Evolutionary conservation across 176 grass and related monocot genomes (phyloP).

Genomic region (Hordeum vulgare): DNA sequence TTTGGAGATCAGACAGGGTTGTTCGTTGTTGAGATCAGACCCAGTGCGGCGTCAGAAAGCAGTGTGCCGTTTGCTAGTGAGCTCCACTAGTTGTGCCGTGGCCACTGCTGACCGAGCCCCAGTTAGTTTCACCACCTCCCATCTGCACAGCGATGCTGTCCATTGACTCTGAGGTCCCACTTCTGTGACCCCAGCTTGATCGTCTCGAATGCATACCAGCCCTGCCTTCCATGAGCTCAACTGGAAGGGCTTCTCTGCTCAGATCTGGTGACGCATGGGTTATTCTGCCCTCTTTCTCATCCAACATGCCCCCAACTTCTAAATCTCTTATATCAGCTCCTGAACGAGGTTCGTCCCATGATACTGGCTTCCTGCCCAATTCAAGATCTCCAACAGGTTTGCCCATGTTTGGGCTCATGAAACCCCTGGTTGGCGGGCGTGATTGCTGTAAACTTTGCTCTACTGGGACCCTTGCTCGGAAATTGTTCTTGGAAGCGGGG

Average conservation of each 20-base stretch:
- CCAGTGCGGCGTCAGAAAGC: not conserved
- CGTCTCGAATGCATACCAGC: constrained; percentile 48
- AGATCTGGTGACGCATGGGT: constrained; percentile 54
- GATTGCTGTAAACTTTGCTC: constrained; percentile 56
- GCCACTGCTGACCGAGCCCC: constrained; percentile 36
- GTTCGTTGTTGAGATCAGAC: not conserved
- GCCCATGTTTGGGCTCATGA: constrained; percentile 97
- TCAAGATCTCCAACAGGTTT: constrained; percentile 72
- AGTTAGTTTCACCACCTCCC: constrained; percentile 36
- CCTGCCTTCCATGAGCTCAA: constrained; percentile 42
- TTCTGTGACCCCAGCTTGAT: constrained; percentile 67
- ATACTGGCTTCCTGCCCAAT: constrained; percentile 72
- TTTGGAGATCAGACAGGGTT: not conserved
- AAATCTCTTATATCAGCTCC: constrained; percentile 67
- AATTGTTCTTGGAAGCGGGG: constrained; percentile 88
- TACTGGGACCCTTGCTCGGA: constrained; percentile 55
- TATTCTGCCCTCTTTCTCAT: constrained; percentile 68
- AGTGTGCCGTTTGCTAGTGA: not conserved
- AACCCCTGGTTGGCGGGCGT: constrained; percentile 40
- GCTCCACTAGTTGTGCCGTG: constrained; percentile 37
- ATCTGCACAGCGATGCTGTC: constrained; percentile 39
- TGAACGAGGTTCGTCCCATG: constrained; percentile 81
- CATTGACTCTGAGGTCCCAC: constrained; percentile 45
- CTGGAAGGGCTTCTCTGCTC: constrained; percentile 43
- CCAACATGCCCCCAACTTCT: constrained; percentile 55